A percentile compares a stretch with the other conserved stretches of the same genome.
Conservation (phyloP, 768 basidiomycete species). For the Suillus variegatus region DNA sequence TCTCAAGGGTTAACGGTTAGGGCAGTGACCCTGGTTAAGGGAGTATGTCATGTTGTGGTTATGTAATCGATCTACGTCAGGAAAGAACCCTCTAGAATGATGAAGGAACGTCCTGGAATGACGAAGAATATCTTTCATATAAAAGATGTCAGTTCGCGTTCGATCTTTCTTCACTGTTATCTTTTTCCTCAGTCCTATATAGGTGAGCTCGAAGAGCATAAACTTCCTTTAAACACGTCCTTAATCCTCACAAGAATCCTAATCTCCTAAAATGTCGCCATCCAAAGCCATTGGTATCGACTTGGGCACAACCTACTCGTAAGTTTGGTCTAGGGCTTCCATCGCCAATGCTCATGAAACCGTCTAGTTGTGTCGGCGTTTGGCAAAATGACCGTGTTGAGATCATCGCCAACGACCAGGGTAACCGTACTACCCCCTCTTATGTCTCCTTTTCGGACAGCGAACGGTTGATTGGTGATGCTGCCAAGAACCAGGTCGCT, state of each 20-base stretch:
- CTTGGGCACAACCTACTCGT: conserved; percentile 94
- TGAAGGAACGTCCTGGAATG: conserved; percentile 36
- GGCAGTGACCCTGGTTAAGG: neutral
- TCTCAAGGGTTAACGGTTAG: neutral
- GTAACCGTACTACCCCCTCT: conserved; percentile 93
- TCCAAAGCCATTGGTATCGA: conserved; percentile 89
- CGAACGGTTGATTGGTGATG: conserved; percentile 98
- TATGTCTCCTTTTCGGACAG: conserved; percentile 94
- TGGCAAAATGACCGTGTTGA: conserved; percentile 99
- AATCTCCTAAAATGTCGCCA: conserved; percentile 1
- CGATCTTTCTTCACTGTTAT: conserved; percentile 15
- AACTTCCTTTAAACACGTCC: neutral
- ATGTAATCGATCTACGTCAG: conserved; percentile 35
- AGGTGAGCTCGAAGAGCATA: conserved; percentile 20
- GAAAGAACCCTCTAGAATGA: conserved; percentile 34
- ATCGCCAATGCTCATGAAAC: conserved; percentile 7
- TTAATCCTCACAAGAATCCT: neutral
- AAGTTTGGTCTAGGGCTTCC: conserved; percentile 30
- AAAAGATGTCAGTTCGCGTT: conserved; percentile 21
- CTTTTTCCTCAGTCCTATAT: conserved; percentile 13
- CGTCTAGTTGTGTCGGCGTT: conserved; percentile 91
- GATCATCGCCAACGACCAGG: conserved; percentile 96
- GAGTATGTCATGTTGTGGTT: conserved; percentile 21
- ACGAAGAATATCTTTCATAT: conserved; percentile 30
- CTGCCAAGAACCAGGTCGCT: conserved; percentile 97